Percentiles rank a stretch among this genome's conserved stretches.
phyloP scores from a whole-genome alignment of 192 early-diverging fungal species.

The Geranomyces michiganensis region DNA sequence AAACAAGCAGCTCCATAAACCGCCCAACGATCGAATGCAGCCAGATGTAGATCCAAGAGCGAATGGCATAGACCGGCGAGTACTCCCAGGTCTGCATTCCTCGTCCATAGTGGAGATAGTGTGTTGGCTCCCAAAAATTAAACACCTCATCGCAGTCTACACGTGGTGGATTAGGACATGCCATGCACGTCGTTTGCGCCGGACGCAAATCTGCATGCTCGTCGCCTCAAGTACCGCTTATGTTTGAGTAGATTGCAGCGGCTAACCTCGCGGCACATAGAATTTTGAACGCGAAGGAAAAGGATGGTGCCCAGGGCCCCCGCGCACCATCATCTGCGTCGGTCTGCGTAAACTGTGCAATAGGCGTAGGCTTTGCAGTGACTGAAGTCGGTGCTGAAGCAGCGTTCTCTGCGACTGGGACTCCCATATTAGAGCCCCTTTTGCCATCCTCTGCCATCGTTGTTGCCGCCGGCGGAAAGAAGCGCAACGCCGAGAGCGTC shows the following conservation, averaged over 20 bases:
- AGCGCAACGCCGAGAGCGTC: no score
- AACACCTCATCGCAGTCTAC: constrained; percentile 89
- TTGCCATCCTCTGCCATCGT: no score
- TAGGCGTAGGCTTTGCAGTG: no score
- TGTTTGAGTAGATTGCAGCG: constrained; percentile 58
- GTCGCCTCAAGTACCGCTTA: constrained; percentile 34
- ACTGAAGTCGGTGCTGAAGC: no score
- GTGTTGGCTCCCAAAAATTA: constrained; percentile 97
- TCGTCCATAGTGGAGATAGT: constrained; percentile 78
- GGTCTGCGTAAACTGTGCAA: no score
- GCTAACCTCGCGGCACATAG: constrained; percentile 57
- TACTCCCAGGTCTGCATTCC: constrained; percentile 99
- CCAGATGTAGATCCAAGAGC: constrained; percentile 81
- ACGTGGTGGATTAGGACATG: neutral
- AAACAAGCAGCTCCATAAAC: constrained; percentile 26
- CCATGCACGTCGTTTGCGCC: neutral
- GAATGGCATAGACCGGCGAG: constrained; percentile 81
- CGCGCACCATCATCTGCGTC: no score
- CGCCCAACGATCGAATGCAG: constrained; percentile 56
- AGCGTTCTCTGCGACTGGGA: no score
- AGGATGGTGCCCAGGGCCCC: constrained; percentile 48
- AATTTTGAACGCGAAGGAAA: constrained; percentile 54
- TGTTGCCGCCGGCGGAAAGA: no score
- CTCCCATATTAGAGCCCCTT: no score
- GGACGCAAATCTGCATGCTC: neutral